A percentile compares a stretch with the other conserved stretches of the same genome.
Conservation (phyloP, 176 grass and related monocot species). For the Aechmea fasciata region DNA sequence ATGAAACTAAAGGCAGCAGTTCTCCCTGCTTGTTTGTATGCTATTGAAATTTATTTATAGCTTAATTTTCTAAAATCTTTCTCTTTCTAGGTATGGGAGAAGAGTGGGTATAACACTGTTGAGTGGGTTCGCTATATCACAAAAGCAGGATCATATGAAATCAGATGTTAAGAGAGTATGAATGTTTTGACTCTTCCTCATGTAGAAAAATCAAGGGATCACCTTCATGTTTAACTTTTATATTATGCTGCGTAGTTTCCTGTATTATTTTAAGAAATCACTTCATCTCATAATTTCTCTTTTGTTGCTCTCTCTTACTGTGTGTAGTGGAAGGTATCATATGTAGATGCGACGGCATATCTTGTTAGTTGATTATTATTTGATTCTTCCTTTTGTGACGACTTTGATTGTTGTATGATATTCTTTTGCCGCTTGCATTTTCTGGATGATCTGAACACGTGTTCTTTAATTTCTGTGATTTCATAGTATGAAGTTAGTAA, state of each 20-base stretch:
- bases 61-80: neutral
- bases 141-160: slow-evolving; percentile 94
- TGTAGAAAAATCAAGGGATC: neutral
- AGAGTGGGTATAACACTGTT: slow-evolving; percentile 99
- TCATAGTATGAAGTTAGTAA: no score
- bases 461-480: no score
- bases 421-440: no score
- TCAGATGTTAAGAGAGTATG: slow-evolving; percentile 55
- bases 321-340: slow-evolving; percentile 5
- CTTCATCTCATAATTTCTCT: slow-evolving; percentile 3
- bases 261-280: slow-evolving; percentile 23
- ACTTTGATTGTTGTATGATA: no score
- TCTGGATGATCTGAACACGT: no score
- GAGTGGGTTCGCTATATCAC: slow-evolving; percentile 99
- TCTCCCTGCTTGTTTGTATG: neutral
- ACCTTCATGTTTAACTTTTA: neutral
- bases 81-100: slow-evolving; percentile 85
- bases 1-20: neutral
- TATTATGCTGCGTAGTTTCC: slow-evolving; percentile 9
- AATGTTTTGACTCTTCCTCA: neutral
- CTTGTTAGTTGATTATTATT: neutral
- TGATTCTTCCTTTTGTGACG: no score
- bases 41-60: neutral
- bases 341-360: neutral
- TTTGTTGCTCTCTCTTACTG: neutral